These are phyloP conservation scores for Yarrowia sp. DNA, from an alignment of 805 yeast species.

Conservation along the genomic window DNA sequence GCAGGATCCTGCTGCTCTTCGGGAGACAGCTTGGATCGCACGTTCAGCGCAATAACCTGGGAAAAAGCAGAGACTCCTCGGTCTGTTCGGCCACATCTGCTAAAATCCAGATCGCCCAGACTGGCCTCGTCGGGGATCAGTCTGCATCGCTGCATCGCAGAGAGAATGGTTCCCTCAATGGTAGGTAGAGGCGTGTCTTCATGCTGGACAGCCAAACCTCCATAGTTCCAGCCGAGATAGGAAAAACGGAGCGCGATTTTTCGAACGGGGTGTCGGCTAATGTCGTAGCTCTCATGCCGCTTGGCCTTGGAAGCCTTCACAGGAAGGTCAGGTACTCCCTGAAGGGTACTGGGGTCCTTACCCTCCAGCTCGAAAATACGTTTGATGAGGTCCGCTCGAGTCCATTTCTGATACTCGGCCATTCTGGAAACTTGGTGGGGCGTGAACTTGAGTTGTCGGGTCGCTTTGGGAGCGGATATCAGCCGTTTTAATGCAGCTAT, in stretches of 20 bases:
- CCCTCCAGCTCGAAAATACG: constrained; percentile 56
- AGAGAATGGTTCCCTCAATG: constrained; percentile 71
- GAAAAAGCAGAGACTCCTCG: constrained; percentile 96
- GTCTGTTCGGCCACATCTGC: constrained; percentile 94
- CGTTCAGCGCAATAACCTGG: constrained; percentile 78
- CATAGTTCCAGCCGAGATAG: constrained; percentile 89
- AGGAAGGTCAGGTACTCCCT: neutral
- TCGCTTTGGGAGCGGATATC: constrained; percentile 10
- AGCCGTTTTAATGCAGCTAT: constrained; percentile 24
- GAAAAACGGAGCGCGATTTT: constrained; percentile 79
- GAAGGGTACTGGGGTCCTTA: neutral
- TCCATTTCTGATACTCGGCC: constrained; percentile 55
- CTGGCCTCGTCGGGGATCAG: neutral
- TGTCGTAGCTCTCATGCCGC: constrained; percentile 55
- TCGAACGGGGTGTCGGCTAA: constrained; percentile 58
- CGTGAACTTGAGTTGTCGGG: constrained; percentile 15
- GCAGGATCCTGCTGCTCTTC: constrained; percentile 59
- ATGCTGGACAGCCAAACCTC: constrained; percentile 76
- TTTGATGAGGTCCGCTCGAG: constrained; percentile 59
- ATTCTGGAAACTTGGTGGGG: constrained; percentile 21
- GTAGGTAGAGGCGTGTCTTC: constrained; percentile 77
- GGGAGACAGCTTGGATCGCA: constrained; percentile 61
- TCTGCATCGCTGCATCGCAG: constrained; percentile 54
- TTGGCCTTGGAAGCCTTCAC: constrained; percentile 30
- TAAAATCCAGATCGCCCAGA: constrained; percentile 55